Percentiles rank a stretch among this genome's conserved stretches.
These are phyloP conservation scores for Lepidopterella palustris DNA, from an alignment of 495 filamentous ascomycete species.

Conservation along the genomic window DNA sequence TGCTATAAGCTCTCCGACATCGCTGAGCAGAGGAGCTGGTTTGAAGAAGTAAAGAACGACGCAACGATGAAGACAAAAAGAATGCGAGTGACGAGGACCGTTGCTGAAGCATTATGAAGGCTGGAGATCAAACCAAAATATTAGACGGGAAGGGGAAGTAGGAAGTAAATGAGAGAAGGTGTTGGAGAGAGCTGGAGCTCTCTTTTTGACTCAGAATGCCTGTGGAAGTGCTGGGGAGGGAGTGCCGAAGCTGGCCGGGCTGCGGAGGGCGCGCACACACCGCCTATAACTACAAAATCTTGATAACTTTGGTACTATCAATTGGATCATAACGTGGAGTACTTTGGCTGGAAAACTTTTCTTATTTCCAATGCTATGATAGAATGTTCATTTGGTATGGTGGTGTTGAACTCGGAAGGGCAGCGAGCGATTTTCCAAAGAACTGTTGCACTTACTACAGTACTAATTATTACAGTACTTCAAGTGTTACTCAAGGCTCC, in stretches of 20 bases:
- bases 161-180: slow-evolving; percentile 2
- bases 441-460: no score
- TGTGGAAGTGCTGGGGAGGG: no score
- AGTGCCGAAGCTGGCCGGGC: slow-evolving; percentile 16
- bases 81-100: slow-evolving; percentile 18
- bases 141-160: neutral
- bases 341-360: no score
- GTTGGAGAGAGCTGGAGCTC: neutral
- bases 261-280: neutral
- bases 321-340: no score
- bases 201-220: neutral
- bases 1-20: slow-evolving; percentile 34
- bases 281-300: neutral
- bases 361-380: no score
- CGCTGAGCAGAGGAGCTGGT: slow-evolving; percentile 31
- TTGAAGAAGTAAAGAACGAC: slow-evolving; percentile 29
- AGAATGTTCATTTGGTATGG: no score
- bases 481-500: no score
- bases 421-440: no score
- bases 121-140: neutral
- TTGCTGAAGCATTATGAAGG: slow-evolving; percentile 23
- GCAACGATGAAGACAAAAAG: slow-evolving; percentile 9
- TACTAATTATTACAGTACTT: no score
- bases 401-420: no score
- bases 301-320: no score